These are phyloP conservation scores for Tetrahymena thermophila DNA, from an alignment of 73 alveolate species.

Conservation along the genomic window DNA sequence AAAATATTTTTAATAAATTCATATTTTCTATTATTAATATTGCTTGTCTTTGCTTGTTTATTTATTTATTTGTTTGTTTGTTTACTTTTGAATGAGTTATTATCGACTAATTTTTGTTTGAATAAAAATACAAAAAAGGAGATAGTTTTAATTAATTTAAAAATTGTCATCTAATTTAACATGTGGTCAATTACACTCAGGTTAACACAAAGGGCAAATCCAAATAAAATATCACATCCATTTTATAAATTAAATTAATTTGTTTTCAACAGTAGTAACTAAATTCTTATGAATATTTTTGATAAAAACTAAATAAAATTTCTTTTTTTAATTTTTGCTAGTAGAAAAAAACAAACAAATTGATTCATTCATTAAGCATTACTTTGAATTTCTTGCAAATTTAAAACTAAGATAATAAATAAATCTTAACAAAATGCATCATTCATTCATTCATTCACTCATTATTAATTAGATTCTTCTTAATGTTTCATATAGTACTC, in stretches of 20 bases:
- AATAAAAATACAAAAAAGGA: not conserved
- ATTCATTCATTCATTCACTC: too few relatives aligned
- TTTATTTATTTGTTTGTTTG: too few relatives aligned
- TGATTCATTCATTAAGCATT: too few relatives aligned
- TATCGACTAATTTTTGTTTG: too few relatives aligned
- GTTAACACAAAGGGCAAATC: not conserved
- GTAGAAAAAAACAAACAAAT: too few relatives aligned
- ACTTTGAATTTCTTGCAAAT: not conserved
- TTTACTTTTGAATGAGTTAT: not conserved
- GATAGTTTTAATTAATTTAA: not conserved
- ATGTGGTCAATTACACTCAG: not conserved
- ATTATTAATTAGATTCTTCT: not conserved
- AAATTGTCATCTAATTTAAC: not conserved
- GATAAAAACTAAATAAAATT: not conserved
- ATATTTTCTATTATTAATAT: too few relatives aligned
- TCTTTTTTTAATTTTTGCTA: not conserved
- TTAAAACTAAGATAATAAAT: not conserved
- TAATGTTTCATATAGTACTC: constrained; percentile 8
- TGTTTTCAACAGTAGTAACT: not conserved
- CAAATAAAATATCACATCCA: not conserved
- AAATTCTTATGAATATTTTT: not conserved
- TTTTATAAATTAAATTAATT: not conserved
- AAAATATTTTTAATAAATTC: too few relatives aligned
- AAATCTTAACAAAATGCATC: not conserved
- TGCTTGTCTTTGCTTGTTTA: too few relatives aligned